Evolutionary conservation across 2,329 filamentous ascomycete genomes (phyloP), one percentile per base, ranked within the genome.

Genomic region (Parasarocladium wereldwijsianum): DNA sequence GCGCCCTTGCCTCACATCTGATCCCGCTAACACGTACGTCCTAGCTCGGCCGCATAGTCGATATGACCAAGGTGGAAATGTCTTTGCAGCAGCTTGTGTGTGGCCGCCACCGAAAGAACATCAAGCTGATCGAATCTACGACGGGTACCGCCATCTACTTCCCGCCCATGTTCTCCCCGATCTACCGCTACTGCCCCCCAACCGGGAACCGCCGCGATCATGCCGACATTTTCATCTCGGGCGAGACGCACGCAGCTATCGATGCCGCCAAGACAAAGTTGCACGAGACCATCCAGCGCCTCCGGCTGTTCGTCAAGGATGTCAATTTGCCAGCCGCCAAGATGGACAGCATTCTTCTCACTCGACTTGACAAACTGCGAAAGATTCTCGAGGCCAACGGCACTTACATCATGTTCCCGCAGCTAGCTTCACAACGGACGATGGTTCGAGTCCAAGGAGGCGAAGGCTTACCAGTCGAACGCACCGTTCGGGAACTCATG

Each of bases 111-210:
- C 73, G 90, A 42, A 93, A 93, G 62, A 94, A 94, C 52, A 93
- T 98, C 60, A 96, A 96, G 61, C 62, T 90, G 44, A 94, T 98
- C 46, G 90, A 98, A 55, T 93, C 90, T 10, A 75, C 80, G 17
- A 96, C 90, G 10, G 84, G 86, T 44, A 96, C 90, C 7, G 87
- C 90, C 39, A 96, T 98, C 44, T 98, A 98, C 58, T 96, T 98
- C 49, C 90, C 90, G 17, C 85, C 86, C 6, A 80, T 87, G 1
- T 96, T 96, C 50, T 86, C 87, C 10, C 76, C 79, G 35, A 76
- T 94, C 39, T 94, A 90, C 48, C 80, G 83, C 35, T 98, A 93
- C 52, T 82, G 76, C 31, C 86, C 87, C 2, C 73, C 74, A 6
- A 83, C 81, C 40, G 85, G 85, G 13, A 73, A 73, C 33, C 74